Percentiles rank a stretch among this genome's conserved stretches.
phyloP scores from a whole-genome alignment of 139 green algal species.

The Volvox africanus region DNA sequence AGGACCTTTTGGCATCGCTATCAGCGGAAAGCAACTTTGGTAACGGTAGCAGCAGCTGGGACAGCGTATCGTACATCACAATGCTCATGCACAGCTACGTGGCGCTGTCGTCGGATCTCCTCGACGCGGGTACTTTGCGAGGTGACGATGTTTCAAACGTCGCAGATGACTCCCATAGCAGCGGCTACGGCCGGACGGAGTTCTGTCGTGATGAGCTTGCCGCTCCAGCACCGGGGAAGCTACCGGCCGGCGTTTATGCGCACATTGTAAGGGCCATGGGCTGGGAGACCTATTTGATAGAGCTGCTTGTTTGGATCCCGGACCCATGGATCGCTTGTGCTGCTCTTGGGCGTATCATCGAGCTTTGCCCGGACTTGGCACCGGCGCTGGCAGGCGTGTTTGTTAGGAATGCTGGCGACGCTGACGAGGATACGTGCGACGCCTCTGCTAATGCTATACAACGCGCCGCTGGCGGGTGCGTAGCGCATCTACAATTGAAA shows the following conservation, averaged over 20 bases:
- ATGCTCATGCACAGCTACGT: slow-evolving; percentile 26
- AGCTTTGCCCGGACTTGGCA: neutral
- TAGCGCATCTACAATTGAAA: no score
- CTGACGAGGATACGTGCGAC: no score
- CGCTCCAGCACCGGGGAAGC: neutral
- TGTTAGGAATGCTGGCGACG: neutral
- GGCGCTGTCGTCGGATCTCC: neutral
- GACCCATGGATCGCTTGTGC: neutral
- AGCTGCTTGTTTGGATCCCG: slow-evolving; percentile 14
- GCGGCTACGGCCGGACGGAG: neutral
- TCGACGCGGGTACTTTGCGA: neutral
- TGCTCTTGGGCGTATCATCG: neutral
- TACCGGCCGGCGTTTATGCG: slow-evolving; percentile 10
- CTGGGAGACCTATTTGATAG: neutral
- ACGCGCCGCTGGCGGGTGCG: no score
- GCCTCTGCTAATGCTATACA: no score
- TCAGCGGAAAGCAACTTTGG: neutral
- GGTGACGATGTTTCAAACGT: neutral
- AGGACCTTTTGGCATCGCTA: neutral
- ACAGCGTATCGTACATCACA: neutral
- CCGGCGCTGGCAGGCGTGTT: neutral
- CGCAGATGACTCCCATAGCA: neutral
- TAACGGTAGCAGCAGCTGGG: neutral
- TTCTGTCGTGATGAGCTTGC: slow-evolving; percentile 7
- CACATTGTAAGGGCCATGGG: neutral